Percentiles rank a stretch among this genome's conserved stretches.
phyloP scores from a whole-genome alignment of 2,329 filamentous ascomycete species.

The Ophiostoma ips region DNA sequence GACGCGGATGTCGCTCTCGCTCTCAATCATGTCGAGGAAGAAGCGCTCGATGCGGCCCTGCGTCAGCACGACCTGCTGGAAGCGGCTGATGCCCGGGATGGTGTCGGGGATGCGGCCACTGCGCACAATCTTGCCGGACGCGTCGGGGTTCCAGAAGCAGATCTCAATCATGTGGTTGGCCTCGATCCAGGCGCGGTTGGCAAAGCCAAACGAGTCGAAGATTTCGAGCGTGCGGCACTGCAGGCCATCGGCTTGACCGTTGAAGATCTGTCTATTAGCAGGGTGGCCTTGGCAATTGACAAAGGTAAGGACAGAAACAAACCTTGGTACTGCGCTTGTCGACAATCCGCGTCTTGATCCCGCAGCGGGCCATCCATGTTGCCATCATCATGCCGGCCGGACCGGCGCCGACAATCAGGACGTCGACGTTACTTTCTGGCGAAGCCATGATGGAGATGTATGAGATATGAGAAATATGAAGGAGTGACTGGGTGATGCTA shows the following conservation, averaged over 20 bases:
- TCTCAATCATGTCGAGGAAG: conserved; percentile 43
- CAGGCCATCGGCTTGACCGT: conserved; percentile 29
- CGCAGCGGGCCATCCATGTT: conserved; percentile 27
- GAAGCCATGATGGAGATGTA: not conserved
- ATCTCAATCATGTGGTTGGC: conserved; percentile 57
- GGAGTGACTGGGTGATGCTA: too few relatives aligned
- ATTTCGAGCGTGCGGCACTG: conserved; percentile 58
- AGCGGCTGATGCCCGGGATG: conserved; percentile 45
- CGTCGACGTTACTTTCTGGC: conserved; percentile 8
- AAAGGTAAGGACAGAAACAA: conserved; percentile 1
- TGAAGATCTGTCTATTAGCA: conserved; percentile 20
- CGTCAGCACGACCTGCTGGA: conserved; percentile 53
- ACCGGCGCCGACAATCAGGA: conserved; percentile 16
- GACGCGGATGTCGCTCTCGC: conserved; percentile 18
- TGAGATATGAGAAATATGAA: too few relatives aligned
- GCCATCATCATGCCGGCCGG: conserved; percentile 28
- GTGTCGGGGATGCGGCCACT: conserved; percentile 50
- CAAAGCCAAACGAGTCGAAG: conserved; percentile 56
- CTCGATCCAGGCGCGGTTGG: conserved; percentile 49
- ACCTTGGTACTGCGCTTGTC: conserved; percentile 25
- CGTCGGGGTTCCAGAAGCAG: conserved; percentile 46
- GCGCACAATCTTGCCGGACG: conserved; percentile 37
- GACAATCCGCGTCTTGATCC: conserved; percentile 26
- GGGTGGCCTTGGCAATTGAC: too few relatives aligned
- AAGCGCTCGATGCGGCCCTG: conserved; percentile 58